phyloP scores from a whole-genome alignment of 768 basidiomycete species.

The Udeniomyces megalosporus region DNA sequence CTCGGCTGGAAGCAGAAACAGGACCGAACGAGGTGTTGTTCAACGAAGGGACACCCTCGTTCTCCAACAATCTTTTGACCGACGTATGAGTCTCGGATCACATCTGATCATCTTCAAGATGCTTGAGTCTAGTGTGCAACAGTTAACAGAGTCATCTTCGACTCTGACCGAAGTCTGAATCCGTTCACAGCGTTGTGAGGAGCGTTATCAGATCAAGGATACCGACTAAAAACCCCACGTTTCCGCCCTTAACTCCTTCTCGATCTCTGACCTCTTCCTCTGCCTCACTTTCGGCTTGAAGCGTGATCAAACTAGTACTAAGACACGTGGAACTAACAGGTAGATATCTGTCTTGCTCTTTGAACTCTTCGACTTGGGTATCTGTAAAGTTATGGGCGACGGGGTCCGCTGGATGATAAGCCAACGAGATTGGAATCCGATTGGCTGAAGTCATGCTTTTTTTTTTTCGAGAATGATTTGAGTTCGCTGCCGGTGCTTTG shows the following conservation, averaged over 20 bases:
- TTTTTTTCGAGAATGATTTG: no score
- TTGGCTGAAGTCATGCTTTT: no score
- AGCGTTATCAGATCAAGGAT: background rate
- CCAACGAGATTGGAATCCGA: background rate
- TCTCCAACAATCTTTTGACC: background rate
- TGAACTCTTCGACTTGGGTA: conserved; percentile 81
- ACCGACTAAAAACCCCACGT: conserved; percentile 21
- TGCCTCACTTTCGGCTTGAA: background rate
- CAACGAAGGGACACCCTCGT: no score
- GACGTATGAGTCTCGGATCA: background rate
- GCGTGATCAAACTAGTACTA: no score
- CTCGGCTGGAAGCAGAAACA: background rate
- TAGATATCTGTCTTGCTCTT: conserved; percentile 88
- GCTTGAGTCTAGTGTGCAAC: no score
- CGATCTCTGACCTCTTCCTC: background rate
- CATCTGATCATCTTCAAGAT: no score
- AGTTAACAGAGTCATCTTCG: no score
- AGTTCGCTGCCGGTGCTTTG: no score
- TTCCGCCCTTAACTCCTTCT: no score
- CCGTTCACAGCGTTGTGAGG: no score
- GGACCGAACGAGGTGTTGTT: background rate
- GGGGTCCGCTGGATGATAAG: background rate
- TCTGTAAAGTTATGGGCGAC: conserved; percentile 55
- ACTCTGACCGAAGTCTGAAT: no score
- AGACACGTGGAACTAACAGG: conserved; percentile 61